Evolutionary conservation across 2,329 filamentous ascomycete genomes (phyloP).

Genomic region (Tolypocladium ophioglossoides): DNA sequence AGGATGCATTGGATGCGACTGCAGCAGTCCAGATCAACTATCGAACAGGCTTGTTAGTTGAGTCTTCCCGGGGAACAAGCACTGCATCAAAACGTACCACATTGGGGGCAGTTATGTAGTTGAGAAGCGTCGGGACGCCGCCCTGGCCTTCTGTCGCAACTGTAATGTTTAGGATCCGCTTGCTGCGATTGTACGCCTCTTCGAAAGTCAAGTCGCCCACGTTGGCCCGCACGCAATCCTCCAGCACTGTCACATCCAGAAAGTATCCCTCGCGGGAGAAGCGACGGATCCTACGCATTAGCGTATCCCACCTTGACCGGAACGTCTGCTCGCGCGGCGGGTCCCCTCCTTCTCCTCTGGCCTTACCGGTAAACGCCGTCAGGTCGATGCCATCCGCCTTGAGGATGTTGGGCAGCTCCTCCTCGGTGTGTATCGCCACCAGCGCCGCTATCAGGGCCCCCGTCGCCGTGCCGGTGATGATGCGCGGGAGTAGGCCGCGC

Average conservation of each 20-base stretch:
- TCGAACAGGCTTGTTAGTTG: not conserved
- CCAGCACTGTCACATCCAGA: constrained; percentile 69
- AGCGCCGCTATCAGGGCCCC: constrained; percentile 83
- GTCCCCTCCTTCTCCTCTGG: constrained; percentile 18
- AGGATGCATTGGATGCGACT: constrained; percentile 62
- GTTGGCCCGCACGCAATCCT: constrained; percentile 74
- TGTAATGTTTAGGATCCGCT: constrained; percentile 84
- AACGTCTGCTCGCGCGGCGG: constrained; percentile 25
- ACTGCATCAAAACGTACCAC: constrained; percentile 51
- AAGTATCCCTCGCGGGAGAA: constrained; percentile 73
- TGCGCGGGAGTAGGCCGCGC: constrained; percentile 70
- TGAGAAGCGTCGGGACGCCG: constrained; percentile 75
- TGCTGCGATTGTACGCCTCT: constrained; percentile 79
- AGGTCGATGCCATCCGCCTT: constrained; percentile 74
- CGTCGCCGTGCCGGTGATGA: constrained; percentile 84
- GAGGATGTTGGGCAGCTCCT: constrained; percentile 68
- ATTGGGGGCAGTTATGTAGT: constrained; percentile 87
- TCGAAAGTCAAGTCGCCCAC: constrained; percentile 87
- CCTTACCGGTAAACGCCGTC: constrained; percentile 55
- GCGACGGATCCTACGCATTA: constrained; percentile 54
- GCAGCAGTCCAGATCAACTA: constrained; percentile 74
- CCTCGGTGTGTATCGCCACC: constrained; percentile 77
- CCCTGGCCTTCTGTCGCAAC: constrained; percentile 65
- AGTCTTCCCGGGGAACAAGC: constrained; percentile 4
- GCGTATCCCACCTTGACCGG: constrained; percentile 41